Percentiles rank a stretch among this genome's conserved stretches.
Conservation (phyloP, 2,329 filamentous ascomycete genomes). For the Rhinocladiella mackenziei region DNA sequence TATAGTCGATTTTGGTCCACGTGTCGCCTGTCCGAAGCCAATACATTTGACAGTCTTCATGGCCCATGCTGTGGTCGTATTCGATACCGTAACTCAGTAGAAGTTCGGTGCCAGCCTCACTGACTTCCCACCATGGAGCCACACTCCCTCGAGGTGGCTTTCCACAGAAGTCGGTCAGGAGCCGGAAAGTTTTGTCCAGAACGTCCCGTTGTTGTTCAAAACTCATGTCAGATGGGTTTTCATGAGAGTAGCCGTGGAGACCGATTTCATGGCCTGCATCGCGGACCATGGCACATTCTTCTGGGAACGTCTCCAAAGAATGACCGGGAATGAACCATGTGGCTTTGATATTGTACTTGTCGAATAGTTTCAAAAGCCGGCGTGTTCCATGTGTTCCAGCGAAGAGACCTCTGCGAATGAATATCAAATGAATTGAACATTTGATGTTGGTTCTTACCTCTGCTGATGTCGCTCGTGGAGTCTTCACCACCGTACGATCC, state of each 20-base stretch:
- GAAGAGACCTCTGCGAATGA: slow-evolving; percentile 49
- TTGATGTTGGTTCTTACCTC: slow-evolving; percentile 45
- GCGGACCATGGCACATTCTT: slow-evolving; percentile 59
- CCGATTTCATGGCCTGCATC: slow-evolving; percentile 64
- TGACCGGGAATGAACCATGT: slow-evolving; percentile 64
- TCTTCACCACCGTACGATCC: slow-evolving; percentile 72
- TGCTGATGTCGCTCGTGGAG: slow-evolving; percentile 66
- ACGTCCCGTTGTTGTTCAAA: slow-evolving; percentile 72
- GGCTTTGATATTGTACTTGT: slow-evolving; percentile 45
- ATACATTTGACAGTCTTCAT: slow-evolving; percentile 45
- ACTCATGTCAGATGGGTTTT: slow-evolving; percentile 69
- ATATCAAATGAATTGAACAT: neutral
- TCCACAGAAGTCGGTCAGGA: slow-evolving; percentile 65
- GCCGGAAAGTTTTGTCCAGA: slow-evolving; percentile 69
- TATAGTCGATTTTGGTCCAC: slow-evolving; percentile 46
- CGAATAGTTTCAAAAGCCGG: slow-evolving; percentile 62
- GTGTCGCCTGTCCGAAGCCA: slow-evolving; percentile 42
- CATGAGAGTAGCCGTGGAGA: slow-evolving; percentile 69
- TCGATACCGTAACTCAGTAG: slow-evolving; percentile 44
- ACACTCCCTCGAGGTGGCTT: slow-evolving; percentile 71
- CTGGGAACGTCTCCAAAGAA: slow-evolving; percentile 62
- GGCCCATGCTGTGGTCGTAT: slow-evolving; percentile 45
- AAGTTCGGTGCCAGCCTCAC: slow-evolving; percentile 57
- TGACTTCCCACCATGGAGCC: slow-evolving; percentile 73
- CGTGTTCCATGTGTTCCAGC: slow-evolving; percentile 64